Base-by-base conservation (phyloP, 257 asterid genomes). In the Gentiana macrophylla region DNA sequence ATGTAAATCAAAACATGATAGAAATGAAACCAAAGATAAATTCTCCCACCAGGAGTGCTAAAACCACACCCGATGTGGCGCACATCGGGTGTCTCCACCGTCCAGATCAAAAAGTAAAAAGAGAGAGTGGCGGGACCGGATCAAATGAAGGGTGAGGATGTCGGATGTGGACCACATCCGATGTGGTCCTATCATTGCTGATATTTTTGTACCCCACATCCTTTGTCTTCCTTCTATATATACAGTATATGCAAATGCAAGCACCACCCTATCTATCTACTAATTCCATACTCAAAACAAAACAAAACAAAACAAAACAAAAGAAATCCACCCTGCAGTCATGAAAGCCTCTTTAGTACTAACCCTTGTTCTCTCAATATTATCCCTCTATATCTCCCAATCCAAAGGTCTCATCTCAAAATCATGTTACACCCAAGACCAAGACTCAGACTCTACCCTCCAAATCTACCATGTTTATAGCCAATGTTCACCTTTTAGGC, bases 401-500 rank as follows among this genome's bases (percentile, higher is more conserved):
- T 59, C 74, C 55, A 66, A 72, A 35, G 77, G 67, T 41, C 59
- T 55, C 46, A n/a, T 53, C 55, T 68, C 74, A 65, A 66, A 54
- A n/a, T 24, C 24, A 24, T 79, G 86, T 62, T 54, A 48, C 61
- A 50, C 12, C 32, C 61, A 34, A 6, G 79, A 77, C 57, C 61
- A 34, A 6, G 79, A 77, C 57, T 49, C 34, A 8, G 90, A 61
- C 56, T 80, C 90, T 53, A 78, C 79, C 70, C 87, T 88, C 51
- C 67, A 73, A 66, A 64, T 88, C 51, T 43, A 80, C 75, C 91
- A 82, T 63, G 78, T 80, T 3, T 72, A 71, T 77, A 78, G 87
- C 79, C 84, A 78, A 6, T 77, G 83, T 67, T 85, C 95, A n/a
- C 88, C 95, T 4, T 72, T 83, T 53, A 60, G 70, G 52, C 67